A percentile compares a stretch with the other conserved stretches of the same genome.
Conservation (phyloP, 2,329 filamentous ascomycete species). For the Hymenoscyphus fraxineus region DNA sequence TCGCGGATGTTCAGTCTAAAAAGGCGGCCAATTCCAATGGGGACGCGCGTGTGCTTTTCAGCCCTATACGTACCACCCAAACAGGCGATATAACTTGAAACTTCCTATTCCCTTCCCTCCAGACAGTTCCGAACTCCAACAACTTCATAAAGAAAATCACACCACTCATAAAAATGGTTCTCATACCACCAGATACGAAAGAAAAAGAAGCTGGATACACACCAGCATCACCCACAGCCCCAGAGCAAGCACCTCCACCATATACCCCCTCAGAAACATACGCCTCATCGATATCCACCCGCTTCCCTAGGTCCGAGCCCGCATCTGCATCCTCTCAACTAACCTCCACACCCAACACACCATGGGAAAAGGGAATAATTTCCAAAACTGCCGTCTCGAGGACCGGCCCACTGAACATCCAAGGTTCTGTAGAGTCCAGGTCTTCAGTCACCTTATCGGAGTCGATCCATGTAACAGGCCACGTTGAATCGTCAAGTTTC, state of each 20-base stretch:
- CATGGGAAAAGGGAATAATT: neutral
- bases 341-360: neutral
- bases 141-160: too few relatives aligned
- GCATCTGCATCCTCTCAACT: neutral
- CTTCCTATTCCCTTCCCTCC: too few relatives aligned
- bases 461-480: slow-evolving; percentile 21
- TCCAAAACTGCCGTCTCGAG: neutral
- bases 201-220: neutral
- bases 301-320: neutral
- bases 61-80: too few relatives aligned
- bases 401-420: slow-evolving; percentile 2
- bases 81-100: too few relatives aligned
- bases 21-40: too few relatives aligned
- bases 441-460: slow-evolving; percentile 18
- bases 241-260: neutral
- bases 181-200: slow-evolving; percentile 1
- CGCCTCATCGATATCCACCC: neutral
- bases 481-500: slow-evolving; percentile 14
- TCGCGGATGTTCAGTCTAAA: too few relatives aligned
- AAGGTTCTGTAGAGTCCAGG: slow-evolving; percentile 8
- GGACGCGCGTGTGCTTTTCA: too few relatives aligned
- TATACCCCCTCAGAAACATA: neutral
- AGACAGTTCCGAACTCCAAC: too few relatives aligned
- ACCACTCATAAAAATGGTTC: neutral
- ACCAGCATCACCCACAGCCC: neutral